Conservation (phyloP, 2,329 filamentous ascomycete species). For the Fusarium papillatum region DNA sequence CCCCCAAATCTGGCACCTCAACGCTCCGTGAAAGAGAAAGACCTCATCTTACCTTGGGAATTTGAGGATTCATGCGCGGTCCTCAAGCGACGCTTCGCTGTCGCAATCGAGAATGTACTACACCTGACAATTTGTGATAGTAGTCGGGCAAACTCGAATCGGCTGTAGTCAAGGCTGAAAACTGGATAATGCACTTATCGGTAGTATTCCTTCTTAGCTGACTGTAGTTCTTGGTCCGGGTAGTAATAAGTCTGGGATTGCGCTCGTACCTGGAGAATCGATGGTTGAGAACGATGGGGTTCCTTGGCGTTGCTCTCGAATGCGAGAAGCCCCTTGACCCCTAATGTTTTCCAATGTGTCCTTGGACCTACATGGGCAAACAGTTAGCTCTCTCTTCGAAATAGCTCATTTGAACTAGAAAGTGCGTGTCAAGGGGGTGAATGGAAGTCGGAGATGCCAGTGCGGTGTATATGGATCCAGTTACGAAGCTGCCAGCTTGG, state of each 20-base stretch:
- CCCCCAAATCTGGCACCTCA: not conserved
- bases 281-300: not conserved
- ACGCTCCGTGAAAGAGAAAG: not conserved
- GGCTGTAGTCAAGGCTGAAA: not conserved
- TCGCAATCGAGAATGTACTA: conserved; percentile 22
- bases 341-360: not conserved
- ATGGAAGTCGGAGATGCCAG: not conserved
- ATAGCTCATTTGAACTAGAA: not conserved
- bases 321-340: not conserved
- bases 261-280: not conserved
- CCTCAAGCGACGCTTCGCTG: conserved; percentile 28
- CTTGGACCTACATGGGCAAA: conserved; percentile 11
- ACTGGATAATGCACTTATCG: not conserved
- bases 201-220: not conserved
- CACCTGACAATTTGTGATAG: conserved; percentile 5
- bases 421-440: not conserved
- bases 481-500: not conserved
- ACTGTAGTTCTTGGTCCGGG: not conserved
- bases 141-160: conserved; percentile 18
- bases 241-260: not conserved
- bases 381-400: conserved; percentile 15
- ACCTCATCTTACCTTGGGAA: conserved; percentile 45
- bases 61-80: conserved; percentile 50
- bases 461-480: not conserved
- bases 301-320: not conserved